Conservation (phyloP, 805 yeast species). For the Clavispora fructus region DNA sequence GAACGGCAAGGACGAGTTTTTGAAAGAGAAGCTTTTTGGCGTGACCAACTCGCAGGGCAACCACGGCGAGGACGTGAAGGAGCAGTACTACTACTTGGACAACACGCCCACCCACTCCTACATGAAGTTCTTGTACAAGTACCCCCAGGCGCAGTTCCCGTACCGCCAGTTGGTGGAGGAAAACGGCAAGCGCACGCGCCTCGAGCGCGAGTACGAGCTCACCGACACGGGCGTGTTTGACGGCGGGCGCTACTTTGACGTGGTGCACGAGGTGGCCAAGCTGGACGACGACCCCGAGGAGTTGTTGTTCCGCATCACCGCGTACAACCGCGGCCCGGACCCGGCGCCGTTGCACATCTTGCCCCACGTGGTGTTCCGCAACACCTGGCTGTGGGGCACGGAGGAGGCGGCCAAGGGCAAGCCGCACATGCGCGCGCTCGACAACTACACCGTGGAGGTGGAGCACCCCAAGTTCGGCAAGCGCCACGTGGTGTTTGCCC, state of each 20-base stretch:
- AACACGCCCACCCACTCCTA: conserved; percentile 91
- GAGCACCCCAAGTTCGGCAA: conserved; percentile 67
- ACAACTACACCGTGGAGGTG: conserved; percentile 48
- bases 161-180: conserved; percentile 67
- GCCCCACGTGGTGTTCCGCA: conserved; percentile 81
- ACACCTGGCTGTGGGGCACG: conserved; percentile 91
- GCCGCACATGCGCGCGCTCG: conserved; percentile 43
- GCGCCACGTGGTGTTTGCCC: conserved; percentile 63
- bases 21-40: conserved; percentile 85
- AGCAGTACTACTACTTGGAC: conserved; percentile 77
- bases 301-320: conserved; percentile 76
- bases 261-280: conserved; percentile 86
- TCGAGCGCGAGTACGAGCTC: conserved; percentile 74
- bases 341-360: conserved; percentile 85
- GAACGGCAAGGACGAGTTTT: conserved; percentile 82
- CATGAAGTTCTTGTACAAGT: conserved; percentile 86
- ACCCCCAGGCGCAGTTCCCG: conserved; percentile 84
- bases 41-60: conserved; percentile 90
- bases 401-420: conserved; percentile 42
- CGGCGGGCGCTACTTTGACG: conserved; percentile 76
- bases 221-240: conserved; percentile 75
- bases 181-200: conserved; percentile 59
- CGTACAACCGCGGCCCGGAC: conserved; percentile 75
- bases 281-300: conserved; percentile 77
- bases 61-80: conserved; percentile 95